Evolutionary conservation across 2,329 filamentous ascomycete genomes (phyloP), one percentile per base, ranked within the genome.

Genomic region (Orbilia ellipsospora): DNA sequence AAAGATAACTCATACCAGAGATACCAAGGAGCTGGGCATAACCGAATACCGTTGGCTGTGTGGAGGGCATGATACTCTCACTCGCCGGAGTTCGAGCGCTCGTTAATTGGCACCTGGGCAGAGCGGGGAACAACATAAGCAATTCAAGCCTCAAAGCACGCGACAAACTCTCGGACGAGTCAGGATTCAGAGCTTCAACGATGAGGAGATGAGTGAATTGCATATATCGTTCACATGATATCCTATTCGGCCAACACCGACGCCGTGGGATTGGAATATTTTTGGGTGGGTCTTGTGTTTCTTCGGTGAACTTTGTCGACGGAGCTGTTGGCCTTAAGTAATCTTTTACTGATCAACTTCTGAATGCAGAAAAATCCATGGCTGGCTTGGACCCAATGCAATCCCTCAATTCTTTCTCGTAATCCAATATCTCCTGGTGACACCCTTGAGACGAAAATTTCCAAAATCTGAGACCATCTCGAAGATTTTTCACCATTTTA

Each of bases 111-210:
- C 31, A 52, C 20, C 3, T n/a, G 15, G 28, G 52, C 51, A 52
- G 44, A 52, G 52, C 28, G 6, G 36, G 55, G 36, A 36, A 20
- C 23, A 23, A 40, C 26, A 45, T 56, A 57, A 26, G 28, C 70
- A 68, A 74, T 74, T 68, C 64, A 74, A 74, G 70, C 70, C 70
- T 64, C 70, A 63, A 74, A 74, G 57, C 70, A 74, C 70, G 70
- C 70, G 63, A 74, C 57, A 16, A 16, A 48, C 26, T 52, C 50
- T 40, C 59, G 59, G 48, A 15, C 16, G 12, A 31, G 7, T 18
- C 20, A 60, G 51, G 26, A 55, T 26, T 62, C 69, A 73, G 36
- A 57, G 44, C 62, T 16, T 10, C 52, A 13, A 57, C 42, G 40
- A 42, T 10, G 18, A 23, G 16, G 48, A 4, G 28, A 42, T 15